Evolutionary conservation across 129 eudicot genomes (phyloP), one percentile per base, ranked within the genome.

Genomic region (Centrapalus pauciflorus): DNA sequence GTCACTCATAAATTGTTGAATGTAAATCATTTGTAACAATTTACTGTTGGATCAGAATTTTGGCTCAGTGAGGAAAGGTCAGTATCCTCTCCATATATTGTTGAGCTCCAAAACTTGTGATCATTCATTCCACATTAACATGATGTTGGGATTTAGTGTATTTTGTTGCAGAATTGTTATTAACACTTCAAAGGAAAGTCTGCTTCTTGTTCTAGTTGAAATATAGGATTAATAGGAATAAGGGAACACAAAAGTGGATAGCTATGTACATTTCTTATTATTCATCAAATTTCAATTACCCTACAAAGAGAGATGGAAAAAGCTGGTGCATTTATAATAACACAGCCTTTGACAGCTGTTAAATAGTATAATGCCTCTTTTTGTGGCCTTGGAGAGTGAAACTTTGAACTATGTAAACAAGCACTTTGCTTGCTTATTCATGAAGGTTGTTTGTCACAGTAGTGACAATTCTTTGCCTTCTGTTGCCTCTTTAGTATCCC

Each of bases 151-250:
- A 37, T 40, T 41, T 41, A 38, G 21, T 23, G 17, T 54, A 37
- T 25, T 49, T 14, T 23, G 52, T 28, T 32, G 26, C n/a, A n/a
- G 48, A 48, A 16, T 38, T 28, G 19, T 29, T n/a, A 17, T 56
- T 14, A 70, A 28, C 57, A 57, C 3, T 20, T 28, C 3, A 54
- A 40, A 11, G 10, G 11, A 35, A 35, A 25, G 3, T 35, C 25
- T 34, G 13, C 75, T 70, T 65, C 66, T 57, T 45, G 16, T 19
- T 70, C 21, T 12, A 70, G 57, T 70, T 17, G 11, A 56, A 57
- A 28, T 29, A 6, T 41, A 33, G 57, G 21, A 46, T 70, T 12
- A 16, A 28, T 45, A 45, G 30, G 51, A 57, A 27, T 28, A 70
- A 41, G 24, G 30, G 58, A 33, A 24, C 16, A 7, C 48, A 43